Evolutionary conservation across 306 rosid genomes (phyloP), one percentile per base, ranked within the genome.

Genomic region (Quercus engelmannii): DNA sequence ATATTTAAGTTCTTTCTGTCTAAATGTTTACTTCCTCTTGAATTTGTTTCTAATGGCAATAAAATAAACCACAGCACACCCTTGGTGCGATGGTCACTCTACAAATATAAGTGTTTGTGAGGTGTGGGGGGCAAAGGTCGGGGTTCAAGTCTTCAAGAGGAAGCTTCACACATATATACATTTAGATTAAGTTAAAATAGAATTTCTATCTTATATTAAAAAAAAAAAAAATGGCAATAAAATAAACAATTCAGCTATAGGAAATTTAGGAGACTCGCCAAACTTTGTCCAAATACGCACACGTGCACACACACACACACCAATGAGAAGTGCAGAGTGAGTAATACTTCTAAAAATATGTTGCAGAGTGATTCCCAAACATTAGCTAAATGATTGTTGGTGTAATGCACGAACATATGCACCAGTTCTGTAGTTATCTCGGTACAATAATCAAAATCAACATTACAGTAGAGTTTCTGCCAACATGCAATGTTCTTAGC

Each of bases 131-230:
- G 1, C 11, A 38, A 38, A 3, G 0, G 11, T 0, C 3, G 0
- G 0, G 11, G 0, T 38, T 38, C 11, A 38, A 38, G 1, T 38
- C 11, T 38, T 0, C 11, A 2, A 0, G 3, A 8, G 0, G 0
- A 0, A 38, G 0, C 46, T 38, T 38, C 3, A 8, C 46, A 38
- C 11, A 38, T 3, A 38, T 8, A 7, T 38, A 8, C 10, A 38
- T 11, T 38, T 38, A 38, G 0, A 38, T 7, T 38, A 38, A 0
- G 1, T 3, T 38, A 38, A 2, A 38, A 0, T 38, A 38, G 11
- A 38, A 38, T 38, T 8, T 8, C 1, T 38, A 38, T 38, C 46
- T 38, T 38, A 1, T 38, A 7, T 38, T 0, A 2, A 2, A 28
- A 3, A 28, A 1, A 38, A 7, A 38, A 38, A 38, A 38, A 38